Conservation (phyloP, 75 land plant species). For the Sequoia sempervirens region DNA sequence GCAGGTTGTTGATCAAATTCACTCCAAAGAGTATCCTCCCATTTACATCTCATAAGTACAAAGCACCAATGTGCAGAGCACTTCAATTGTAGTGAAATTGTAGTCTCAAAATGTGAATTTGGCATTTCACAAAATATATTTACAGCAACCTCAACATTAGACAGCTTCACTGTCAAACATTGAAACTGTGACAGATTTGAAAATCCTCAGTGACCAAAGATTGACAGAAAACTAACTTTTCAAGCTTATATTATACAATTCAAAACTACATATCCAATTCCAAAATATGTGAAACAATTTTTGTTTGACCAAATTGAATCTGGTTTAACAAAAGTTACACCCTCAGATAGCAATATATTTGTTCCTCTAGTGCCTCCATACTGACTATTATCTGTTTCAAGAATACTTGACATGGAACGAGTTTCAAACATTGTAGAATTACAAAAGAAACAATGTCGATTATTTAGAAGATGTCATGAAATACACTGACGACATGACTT, state of each 20-base stretch:
- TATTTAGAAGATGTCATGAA: constrained; percentile 81
- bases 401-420: constrained; percentile 25
- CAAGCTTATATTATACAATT: constrained; percentile 5
- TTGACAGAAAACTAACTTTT: neutral
- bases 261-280: neutral
- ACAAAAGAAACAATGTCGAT: constrained; percentile 93
- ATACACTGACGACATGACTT: constrained; percentile 84
- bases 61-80: neutral
- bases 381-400: constrained; percentile 2
- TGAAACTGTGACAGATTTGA: constrained; percentile 4
- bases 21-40: neutral
- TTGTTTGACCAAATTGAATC: neutral
- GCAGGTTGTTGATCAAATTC: neutral
- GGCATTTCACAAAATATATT: constrained; percentile 12
- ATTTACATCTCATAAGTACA: constrained; percentile 2
- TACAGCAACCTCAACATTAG: constrained; percentile 11
- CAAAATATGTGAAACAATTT: neutral
- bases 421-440: constrained; percentile 59
- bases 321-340: constrained; percentile 12
- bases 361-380: constrained; percentile 8
- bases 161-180: constrained; percentile 11
- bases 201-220: neutral
- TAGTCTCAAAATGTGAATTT: constrained; percentile 8
- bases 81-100: neutral
- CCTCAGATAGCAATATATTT: constrained; percentile 4